Base-by-base conservation (phyloP, 805 yeast species). In the Candida pseudoglaebosa region DNA sequence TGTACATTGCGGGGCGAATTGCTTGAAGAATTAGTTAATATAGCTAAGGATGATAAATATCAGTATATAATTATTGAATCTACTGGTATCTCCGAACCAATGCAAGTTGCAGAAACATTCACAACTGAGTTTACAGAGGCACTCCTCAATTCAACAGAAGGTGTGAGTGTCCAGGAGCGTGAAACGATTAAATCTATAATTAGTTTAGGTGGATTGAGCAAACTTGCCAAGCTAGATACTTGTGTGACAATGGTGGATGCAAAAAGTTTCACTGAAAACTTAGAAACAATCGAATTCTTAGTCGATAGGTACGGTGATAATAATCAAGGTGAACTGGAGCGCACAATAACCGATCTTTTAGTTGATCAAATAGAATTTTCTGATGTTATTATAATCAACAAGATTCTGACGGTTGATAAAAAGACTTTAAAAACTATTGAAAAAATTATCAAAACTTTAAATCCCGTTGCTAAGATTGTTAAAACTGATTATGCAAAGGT, bases 41-140 rank as follows among this genome's bases (percentile, higher is more conserved):
- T 71, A 13, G 68, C 68, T 13, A 54, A 52, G 20, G 41, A 49
- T 6, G 65, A 62, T 8, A 57, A 56, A 24, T 67, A 62, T 33
- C 62, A 71, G 31, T 70, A 71, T 43, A 65, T 71, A 31, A 54
- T 71, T 6, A 71, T 71, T 29, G 77, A 71, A 46, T 61, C 70
- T 5, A 67, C 75, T 3, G 76, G 76, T 20, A 66, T 71, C 18
- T 62, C 71, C 15, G 77, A 71, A 46, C 75, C 76, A 20, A 67
- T 69, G 73, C 74, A 70, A 45, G 73, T 71, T 13, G 77, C 77
- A 0, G 75, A 71, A 45, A 71, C 75, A 3, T 71, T 71, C 43
- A 62, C 73, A 4, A 53, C 56, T 9, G 73, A 71, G 41, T 71
- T 70, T 43, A 53, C 71, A 4, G 55, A 61, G 13, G 47, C 60